Base-by-base conservation (phyloP, 2,329 filamentous ascomycete species). In the Cladosporium sp. region DNA sequence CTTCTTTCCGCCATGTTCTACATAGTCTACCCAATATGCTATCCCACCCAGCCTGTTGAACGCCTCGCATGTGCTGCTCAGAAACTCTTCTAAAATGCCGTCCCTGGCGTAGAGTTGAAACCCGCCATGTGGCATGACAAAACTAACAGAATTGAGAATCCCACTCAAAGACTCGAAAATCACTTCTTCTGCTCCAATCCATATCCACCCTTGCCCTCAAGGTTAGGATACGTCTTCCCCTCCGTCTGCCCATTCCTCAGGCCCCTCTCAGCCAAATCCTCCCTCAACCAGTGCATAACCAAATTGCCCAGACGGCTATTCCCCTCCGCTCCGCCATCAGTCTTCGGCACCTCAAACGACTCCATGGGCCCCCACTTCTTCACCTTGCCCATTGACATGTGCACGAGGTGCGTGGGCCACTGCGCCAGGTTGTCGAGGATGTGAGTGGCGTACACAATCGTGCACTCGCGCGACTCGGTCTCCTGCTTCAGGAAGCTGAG, bases 391-490 rank as follows among this genome's bases (percentile, higher is more conserved):
- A 95, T 69, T 65, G 90, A 85, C 92, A 98, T 96, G 67, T 97
- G 92, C 43, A 95, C 91, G 32, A 98, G 76, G 70, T 98, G 91
- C 1, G 88, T 95, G 6, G 93, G 93, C 93, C 93, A 98, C 16
- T 85, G 84, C 0, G 90, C 90, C 43, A 98, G 74, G 67, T 97
- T 96, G 66, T 98, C 93, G 59, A 98, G 72, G 56, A 98, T 96
- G 69, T 98, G 93, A 12, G 93, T 98, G 7, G 93, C 93, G 67
- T 98, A 98, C 25, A 98, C 90, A 60, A 98, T 88, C 4, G 93
- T 96, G 66, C 91, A 96, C 33, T 82, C 77, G 47, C 92, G 77
- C 7, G 66, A 74, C 71, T 92, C 86, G 0, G 92, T 96, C 80
- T 98, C 93, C 53, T 77, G 76, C 70, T 90, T 90, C 63, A 98